phyloP scores from a whole-genome alignment of 371 early-diverging fungal genomes.

The Apophysomyces sp. region DNA sequence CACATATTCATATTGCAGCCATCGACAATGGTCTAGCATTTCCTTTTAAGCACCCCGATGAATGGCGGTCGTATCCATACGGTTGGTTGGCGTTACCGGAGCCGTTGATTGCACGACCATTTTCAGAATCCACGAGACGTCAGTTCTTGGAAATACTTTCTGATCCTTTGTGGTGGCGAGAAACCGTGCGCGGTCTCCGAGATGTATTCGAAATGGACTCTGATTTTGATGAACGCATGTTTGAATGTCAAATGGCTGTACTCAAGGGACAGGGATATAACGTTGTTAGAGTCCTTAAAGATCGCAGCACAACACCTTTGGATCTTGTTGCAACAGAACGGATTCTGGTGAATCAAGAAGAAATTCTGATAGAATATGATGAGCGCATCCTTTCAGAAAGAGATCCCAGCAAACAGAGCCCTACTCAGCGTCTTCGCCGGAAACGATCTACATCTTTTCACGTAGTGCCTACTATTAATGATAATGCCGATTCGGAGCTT shows the following conservation, averaged over 20 bases:
- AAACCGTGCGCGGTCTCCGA: slow-evolving; percentile 66
- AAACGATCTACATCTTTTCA: slow-evolving; percentile 43
- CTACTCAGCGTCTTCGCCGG: slow-evolving; percentile 20
- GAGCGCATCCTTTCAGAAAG: slow-evolving; percentile 19
- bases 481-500: background rate
- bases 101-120: slow-evolving; percentile 58
- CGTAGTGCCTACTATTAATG: slow-evolving; percentile 14
- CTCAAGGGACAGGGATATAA: slow-evolving; percentile 88
- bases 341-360: slow-evolving; percentile 56
- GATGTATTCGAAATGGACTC: slow-evolving; percentile 65
- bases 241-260: slow-evolving; percentile 78
- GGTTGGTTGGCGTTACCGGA: slow-evolving; percentile 82
- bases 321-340: slow-evolving; percentile 59
- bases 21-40: slow-evolving; percentile 95
- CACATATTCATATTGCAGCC: slow-evolving; percentile 72
- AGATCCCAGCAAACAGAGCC: slow-evolving; percentile 3
- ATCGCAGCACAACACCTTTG: slow-evolving; percentile 54
- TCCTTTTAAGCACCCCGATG: slow-evolving; percentile 91
- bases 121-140: slow-evolving; percentile 65
- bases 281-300: slow-evolving; percentile 66
- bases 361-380: slow-evolving; percentile 47
- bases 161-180: slow-evolving; percentile 78
- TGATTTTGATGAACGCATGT: slow-evolving; percentile 83
- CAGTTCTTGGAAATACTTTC: slow-evolving; percentile 70
- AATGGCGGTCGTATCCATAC: slow-evolving; percentile 87